Percentiles rank a stretch among this genome's conserved stretches.
These are phyloP conservation scores for Pelargonium citronellum DNA, from an alignment of 441 rosid genomes.

Conservation along the genomic window DNA sequence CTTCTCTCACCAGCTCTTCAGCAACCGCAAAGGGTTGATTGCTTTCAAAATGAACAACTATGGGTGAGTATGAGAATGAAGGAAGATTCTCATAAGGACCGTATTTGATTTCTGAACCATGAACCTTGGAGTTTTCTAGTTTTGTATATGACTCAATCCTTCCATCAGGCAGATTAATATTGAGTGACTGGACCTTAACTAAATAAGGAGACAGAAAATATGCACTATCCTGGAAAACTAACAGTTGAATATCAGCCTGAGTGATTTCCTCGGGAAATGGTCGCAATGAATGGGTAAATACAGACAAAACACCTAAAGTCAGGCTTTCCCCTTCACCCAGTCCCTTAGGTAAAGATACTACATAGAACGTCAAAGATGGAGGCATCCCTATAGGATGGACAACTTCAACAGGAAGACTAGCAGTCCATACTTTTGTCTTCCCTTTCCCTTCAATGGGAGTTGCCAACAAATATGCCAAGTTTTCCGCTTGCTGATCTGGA, in stretches of 20 bases:
- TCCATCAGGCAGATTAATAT: conserved; percentile 58
- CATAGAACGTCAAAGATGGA: conserved; percentile 46
- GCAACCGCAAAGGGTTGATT: conserved; percentile 80
- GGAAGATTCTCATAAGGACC: conserved; percentile 81
- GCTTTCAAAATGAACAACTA: conserved; percentile 76
- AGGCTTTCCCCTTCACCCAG: conserved; percentile 53
- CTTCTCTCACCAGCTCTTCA: conserved; percentile 61
- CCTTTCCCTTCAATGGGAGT: conserved; percentile 52
- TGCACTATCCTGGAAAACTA: conserved; percentile 68
- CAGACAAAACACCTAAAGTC: conserved; percentile 57
- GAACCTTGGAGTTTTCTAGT: conserved; percentile 53
- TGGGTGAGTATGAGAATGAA: conserved; percentile 57
- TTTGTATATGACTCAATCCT: conserved; percentile 76
- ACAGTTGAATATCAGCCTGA: conserved; percentile 83
- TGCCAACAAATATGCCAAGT: conserved; percentile 62
- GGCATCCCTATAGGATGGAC: conserved; percentile 51
- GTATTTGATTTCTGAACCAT: conserved; percentile 76
- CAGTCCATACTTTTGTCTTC: conserved; percentile 40
- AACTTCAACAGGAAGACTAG: conserved; percentile 40
- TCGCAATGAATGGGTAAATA: conserved; percentile 51
- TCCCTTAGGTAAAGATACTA: conserved; percentile 54
- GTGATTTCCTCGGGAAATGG: conserved; percentile 87
- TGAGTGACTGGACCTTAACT: conserved; percentile 64
- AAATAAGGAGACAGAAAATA: conserved; percentile 69
- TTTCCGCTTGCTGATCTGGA: conserved; percentile 62